Evolutionary conservation across 805 yeast genomes (phyloP).

Genomic region (Candida yuanshanica): DNA sequence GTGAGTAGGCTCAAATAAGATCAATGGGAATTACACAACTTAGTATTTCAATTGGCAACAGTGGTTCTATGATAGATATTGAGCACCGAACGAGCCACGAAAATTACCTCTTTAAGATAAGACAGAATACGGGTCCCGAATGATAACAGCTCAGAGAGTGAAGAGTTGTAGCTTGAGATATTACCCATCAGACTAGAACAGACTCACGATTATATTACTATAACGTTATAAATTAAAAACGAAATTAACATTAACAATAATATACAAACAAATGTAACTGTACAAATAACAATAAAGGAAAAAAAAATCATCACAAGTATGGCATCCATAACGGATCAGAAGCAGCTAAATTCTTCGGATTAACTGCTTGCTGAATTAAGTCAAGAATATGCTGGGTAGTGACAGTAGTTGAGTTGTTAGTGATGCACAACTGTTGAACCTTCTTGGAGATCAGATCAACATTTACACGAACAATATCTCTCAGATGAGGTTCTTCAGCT

Average conservation of each 20-base stretch:
- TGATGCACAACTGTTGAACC: conserved; percentile 70
- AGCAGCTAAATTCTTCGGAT: conserved; percentile 87
- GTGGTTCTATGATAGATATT: too few species aligned
- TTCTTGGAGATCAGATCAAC: conserved; percentile 81
- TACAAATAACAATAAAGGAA: neutral
- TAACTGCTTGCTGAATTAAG: conserved; percentile 89
- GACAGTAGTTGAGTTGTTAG: conserved; percentile 45
- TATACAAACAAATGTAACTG: neutral
- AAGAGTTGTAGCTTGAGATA: too few species aligned
- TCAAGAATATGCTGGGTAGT: conserved; percentile 89
- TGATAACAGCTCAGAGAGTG: too few species aligned
- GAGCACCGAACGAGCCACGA: too few species aligned
- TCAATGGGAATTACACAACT: too few species aligned
- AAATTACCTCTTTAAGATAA: too few species aligned
- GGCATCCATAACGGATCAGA: conserved; percentile 96
- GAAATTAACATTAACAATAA: neutral
- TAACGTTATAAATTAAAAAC: neutral
- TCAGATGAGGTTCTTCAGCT: conserved; percentile 75
- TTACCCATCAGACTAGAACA: too few species aligned
- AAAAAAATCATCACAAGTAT: conserved; percentile 43
- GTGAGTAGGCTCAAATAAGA: too few species aligned
- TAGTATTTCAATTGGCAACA: too few species aligned
- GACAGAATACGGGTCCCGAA: too few species aligned
- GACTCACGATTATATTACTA: too few species aligned
- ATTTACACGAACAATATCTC: conserved; percentile 83